Conservation (phyloP, 371 early-diverging fungal species). For the Circinella minor region DNA sequence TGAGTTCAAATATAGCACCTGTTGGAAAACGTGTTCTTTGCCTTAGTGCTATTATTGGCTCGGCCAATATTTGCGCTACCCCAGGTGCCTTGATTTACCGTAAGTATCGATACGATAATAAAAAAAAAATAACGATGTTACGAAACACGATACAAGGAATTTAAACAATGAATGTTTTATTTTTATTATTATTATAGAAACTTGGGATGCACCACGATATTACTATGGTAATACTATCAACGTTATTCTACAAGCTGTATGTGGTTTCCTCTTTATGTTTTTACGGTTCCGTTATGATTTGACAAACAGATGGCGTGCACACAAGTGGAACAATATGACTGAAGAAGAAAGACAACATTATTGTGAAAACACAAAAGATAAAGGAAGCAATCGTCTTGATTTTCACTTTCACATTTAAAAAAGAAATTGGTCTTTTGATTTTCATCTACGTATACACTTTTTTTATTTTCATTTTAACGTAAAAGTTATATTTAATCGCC, state of each 20-base stretch:
- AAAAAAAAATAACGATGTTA: background rate
- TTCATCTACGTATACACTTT: too few species aligned
- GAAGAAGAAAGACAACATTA: conserved; percentile 36
- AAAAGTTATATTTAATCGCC: background rate
- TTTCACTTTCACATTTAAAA: conserved; percentile 36
- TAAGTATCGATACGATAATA: conserved; percentile 10
- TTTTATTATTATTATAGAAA: conserved; percentile 10
- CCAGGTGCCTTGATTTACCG: conserved; percentile 28
- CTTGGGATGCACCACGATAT: conserved; percentile 45
- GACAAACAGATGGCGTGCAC: conserved; percentile 32
- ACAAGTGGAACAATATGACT: conserved; percentile 36
- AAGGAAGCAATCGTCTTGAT: conserved; percentile 46
- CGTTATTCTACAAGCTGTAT: conserved; percentile 23
- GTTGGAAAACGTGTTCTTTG: conserved; percentile 56
- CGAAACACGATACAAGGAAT: background rate
- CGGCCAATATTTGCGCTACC: conserved; percentile 41
- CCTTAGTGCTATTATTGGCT: conserved; percentile 44
- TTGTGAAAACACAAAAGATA: conserved; percentile 28
- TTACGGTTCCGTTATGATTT: conserved; percentile 32
- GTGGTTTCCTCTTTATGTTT: conserved; percentile 24
- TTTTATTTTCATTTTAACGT: too few species aligned
- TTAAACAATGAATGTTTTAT: background rate
- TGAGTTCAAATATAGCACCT: conserved; percentile 51
- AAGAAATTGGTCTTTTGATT: background rate
- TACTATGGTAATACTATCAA: conserved; percentile 44